Evolutionary conservation across 2,329 filamentous ascomycete genomes (phyloP).

Genomic region (Lanzia echinophila): DNA sequence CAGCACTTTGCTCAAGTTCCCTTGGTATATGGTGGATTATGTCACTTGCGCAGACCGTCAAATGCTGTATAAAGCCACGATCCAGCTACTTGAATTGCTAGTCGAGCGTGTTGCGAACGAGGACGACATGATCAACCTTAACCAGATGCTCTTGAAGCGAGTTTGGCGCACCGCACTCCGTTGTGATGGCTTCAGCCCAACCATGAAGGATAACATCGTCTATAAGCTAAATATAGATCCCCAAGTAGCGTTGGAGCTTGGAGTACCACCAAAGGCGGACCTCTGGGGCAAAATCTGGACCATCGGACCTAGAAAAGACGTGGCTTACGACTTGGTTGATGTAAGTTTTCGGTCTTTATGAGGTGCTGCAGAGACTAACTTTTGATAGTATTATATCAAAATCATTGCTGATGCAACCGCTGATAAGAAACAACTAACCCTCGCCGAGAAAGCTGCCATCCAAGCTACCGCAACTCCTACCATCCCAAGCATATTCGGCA

Average conservation of each 20-base stretch:
- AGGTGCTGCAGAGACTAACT: conserved; percentile 8
- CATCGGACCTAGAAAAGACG: conserved; percentile 42
- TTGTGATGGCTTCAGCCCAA: conserved; percentile 53
- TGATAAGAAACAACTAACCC: conserved; percentile 34
- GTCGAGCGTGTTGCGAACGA: conserved; percentile 35
- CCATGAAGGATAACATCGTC: conserved; percentile 56
- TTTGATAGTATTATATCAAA: conserved; percentile 47
- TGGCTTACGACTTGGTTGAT: conserved; percentile 48
- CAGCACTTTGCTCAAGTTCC: conserved; percentile 46
- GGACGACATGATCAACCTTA: conserved; percentile 41
- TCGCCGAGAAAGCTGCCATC: conserved; percentile 35
- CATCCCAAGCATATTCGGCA: conserved; percentile 21
- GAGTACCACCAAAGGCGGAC: conserved; percentile 42
- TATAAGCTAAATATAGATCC: conserved; percentile 33
- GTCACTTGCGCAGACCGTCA: conserved; percentile 54
- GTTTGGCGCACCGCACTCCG: conserved; percentile 45
- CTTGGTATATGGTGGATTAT: conserved; percentile 51
- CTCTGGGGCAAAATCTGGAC: conserved; percentile 48
- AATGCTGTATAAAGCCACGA: conserved; percentile 44
- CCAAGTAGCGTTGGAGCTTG: conserved; percentile 34
- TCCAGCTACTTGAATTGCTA: conserved; percentile 43
- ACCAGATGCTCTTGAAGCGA: conserved; percentile 46
- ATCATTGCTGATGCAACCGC: conserved; percentile 48
- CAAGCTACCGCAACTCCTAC: conserved; percentile 7
- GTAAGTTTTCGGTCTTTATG: conserved; percentile 33